Percentiles rank a stretch among this genome's conserved stretches.
Conservation (phyloP, 208 protist species). For the Crithidia acanthocephali region DNA sequence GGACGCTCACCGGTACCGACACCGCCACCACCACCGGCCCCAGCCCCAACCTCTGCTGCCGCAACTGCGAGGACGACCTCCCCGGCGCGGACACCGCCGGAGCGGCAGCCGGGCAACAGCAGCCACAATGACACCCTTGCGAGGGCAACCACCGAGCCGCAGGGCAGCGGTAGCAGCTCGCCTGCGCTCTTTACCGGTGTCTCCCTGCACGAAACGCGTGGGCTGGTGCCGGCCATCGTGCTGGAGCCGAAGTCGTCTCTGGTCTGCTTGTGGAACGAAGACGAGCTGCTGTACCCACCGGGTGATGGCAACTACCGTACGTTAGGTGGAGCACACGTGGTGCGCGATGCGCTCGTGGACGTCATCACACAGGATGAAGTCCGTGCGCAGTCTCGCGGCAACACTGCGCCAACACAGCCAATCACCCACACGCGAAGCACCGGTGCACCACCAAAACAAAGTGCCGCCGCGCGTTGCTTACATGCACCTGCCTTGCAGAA, state of each 20-base stretch:
- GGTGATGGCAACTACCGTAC: slow-evolving; percentile 38
- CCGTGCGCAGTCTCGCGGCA: too few species aligned
- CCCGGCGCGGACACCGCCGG: slow-evolving; percentile 26
- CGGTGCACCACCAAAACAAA: background rate
- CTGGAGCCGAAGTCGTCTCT: slow-evolving; percentile 62
- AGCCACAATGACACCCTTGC: background rate
- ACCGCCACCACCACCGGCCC: slow-evolving; percentile 25
- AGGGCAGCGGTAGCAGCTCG: background rate
- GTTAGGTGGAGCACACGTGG: slow-evolving; percentile 39
- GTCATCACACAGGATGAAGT: slow-evolving; percentile 17
- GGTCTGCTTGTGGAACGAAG: slow-evolving; percentile 50
- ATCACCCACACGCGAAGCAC: too few species aligned
- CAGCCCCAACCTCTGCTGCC: background rate
- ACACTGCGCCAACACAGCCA: too few species aligned
- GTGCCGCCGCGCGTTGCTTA: background rate
- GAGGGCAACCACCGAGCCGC: background rate
- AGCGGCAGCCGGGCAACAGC: background rate
- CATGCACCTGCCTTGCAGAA: slow-evolving; percentile 24
- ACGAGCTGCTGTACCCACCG: slow-evolving; percentile 68
- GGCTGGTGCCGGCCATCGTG: slow-evolving; percentile 36
- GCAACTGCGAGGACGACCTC: background rate
- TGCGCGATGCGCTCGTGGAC: slow-evolving; percentile 40
- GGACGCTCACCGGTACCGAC: slow-evolving; percentile 31
- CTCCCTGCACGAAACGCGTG: slow-evolving; percentile 8
- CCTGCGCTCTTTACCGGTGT: slow-evolving; percentile 26